Percentiles rank a stretch among this genome's conserved stretches.
Evolutionary conservation across 345 rosid species (phyloP).

Genomic region (Salix caprea): DNA sequence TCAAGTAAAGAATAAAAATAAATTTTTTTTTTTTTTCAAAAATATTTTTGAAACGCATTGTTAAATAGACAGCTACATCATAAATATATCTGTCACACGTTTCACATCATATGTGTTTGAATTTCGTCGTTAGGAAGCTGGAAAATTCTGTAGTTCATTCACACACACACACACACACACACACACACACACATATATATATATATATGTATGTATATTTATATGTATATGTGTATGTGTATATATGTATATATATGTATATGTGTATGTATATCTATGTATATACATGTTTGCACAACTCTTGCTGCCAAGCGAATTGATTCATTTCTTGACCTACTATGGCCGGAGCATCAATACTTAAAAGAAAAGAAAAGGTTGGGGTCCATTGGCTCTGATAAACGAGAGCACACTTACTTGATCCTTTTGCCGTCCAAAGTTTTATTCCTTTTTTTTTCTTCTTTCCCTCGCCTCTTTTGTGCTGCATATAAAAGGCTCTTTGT

Average conservation of each 20-base stretch:
- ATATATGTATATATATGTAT: too few relatives aligned
- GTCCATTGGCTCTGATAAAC: not conserved
- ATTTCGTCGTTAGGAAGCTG: not conserved
- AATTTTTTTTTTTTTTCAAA: too few relatives aligned
- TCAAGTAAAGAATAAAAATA: too few relatives aligned
- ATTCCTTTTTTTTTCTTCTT: not conserved
- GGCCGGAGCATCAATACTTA: not conserved
- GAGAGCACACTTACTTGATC: not conserved
- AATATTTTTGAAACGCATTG: too few relatives aligned
- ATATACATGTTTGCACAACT: not conserved
- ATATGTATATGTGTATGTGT: too few relatives aligned
- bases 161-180: too few relatives aligned
- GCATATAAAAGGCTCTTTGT: not conserved
- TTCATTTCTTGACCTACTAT: not conserved
- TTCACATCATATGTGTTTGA: not conserved
- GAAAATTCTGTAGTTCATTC: too few relatives aligned
- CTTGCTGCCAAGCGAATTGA: not conserved
- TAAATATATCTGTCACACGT: too few relatives aligned
- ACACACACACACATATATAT: too few relatives aligned
- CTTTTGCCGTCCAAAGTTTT: not conserved
- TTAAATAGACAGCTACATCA: too few relatives aligned
- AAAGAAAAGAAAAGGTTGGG: not conserved
- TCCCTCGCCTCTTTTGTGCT: not conserved
- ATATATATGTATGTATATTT: fast-evolving
- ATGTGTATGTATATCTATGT: too few relatives aligned